Percentiles rank a stretch among this genome's conserved stretches.
These are phyloP conservation scores for Apiotrichum veenhuisii DNA, from an alignment of 1,284 basidiomycete species.

Conservation along the genomic window DNA sequence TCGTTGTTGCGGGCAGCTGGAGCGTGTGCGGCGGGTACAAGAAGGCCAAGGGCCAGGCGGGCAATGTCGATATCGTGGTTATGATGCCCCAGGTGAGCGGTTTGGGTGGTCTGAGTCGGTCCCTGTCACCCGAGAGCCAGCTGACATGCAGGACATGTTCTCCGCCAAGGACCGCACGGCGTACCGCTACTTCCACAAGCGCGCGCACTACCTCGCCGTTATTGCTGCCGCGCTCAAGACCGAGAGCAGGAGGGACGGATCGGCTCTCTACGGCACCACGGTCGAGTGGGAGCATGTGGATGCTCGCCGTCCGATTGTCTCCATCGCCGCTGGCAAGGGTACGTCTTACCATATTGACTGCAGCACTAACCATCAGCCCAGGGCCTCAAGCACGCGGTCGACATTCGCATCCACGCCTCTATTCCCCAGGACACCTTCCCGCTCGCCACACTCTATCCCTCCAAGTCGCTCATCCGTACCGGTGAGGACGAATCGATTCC, in stretches of 20 bases:
- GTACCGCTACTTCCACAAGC: slow-evolving; percentile 86
- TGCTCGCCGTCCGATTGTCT: slow-evolving; percentile 41
- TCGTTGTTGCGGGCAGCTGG: slow-evolving; percentile 52
- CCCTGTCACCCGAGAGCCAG: neutral
- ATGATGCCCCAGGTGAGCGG: slow-evolving; percentile 76
- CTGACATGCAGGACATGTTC: slow-evolving; percentile 56
- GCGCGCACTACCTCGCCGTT: slow-evolving; percentile 81
- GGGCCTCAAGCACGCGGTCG: slow-evolving; percentile 65
- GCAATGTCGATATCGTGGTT: slow-evolving; percentile 75
- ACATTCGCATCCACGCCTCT: slow-evolving; percentile 70
- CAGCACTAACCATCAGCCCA: slow-evolving; percentile 34
- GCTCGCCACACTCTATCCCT: slow-evolving; percentile 65
- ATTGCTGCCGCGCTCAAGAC: slow-evolving; percentile 63
- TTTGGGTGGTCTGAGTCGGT: neutral
- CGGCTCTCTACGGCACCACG: slow-evolving; percentile 60
- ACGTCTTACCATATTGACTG: neutral
- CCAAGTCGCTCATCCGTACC: slow-evolving; percentile 64
- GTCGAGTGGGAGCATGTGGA: slow-evolving; percentile 65
- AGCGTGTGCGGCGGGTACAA: slow-evolving; percentile 60
- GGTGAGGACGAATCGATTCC: slow-evolving; percentile 43
- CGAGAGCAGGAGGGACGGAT: slow-evolving; percentile 55
- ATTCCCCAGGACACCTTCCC: slow-evolving; percentile 61
- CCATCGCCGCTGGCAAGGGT: slow-evolving; percentile 25
- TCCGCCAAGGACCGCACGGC: slow-evolving; percentile 94
- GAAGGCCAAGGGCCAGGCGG: slow-evolving; percentile 53